Evolutionary conservation across 2,329 filamentous ascomycete species (phyloP).

Genomic region (Ophiosphaerella herpotricha): DNA sequence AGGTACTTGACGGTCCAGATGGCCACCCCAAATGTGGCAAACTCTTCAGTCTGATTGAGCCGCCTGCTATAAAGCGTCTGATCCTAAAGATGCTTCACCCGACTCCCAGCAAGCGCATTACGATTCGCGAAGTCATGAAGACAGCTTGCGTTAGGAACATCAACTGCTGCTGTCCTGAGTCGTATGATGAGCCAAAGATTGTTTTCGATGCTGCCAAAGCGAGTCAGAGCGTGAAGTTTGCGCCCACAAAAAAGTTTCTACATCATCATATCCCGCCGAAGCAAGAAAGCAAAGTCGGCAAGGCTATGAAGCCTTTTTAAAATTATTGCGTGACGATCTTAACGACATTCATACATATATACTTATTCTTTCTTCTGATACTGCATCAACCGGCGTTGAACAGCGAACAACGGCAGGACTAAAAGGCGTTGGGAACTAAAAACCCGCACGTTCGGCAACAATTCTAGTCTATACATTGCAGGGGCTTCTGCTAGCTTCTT

Average conservation of each 20-base stretch:
- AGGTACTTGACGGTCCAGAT: constrained; percentile 57
- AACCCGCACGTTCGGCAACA: background rate
- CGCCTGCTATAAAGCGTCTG: constrained; percentile 67
- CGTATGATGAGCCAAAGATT: constrained; percentile 66
- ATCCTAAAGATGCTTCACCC: constrained; percentile 84
- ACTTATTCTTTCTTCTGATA: background rate
- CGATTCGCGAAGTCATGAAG: constrained; percentile 69
- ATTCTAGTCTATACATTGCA: background rate
- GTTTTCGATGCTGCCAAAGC: constrained; percentile 61
- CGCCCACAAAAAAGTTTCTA: constrained; percentile 45
- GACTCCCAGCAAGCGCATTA: constrained; percentile 70
- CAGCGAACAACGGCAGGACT: constrained; percentile 11
- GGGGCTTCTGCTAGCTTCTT: background rate
- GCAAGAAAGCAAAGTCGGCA: constrained; percentile 42
- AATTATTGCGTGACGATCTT: constrained; percentile 19
- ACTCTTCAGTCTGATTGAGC: constrained; percentile 70
- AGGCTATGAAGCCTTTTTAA: constrained; percentile 46
- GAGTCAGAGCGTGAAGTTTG: constrained; percentile 41
- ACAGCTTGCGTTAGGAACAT: constrained; percentile 75
- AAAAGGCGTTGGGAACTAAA: constrained; percentile 1
- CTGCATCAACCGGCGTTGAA: constrained; percentile 15
- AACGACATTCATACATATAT: background rate
- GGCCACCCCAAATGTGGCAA: constrained; percentile 69
- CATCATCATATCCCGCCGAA: constrained; percentile 53
- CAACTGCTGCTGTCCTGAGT: constrained; percentile 78